phyloP scores from a whole-genome alignment of 495 filamentous ascomycete genomes.

The Bacidia rubella region DNA sequence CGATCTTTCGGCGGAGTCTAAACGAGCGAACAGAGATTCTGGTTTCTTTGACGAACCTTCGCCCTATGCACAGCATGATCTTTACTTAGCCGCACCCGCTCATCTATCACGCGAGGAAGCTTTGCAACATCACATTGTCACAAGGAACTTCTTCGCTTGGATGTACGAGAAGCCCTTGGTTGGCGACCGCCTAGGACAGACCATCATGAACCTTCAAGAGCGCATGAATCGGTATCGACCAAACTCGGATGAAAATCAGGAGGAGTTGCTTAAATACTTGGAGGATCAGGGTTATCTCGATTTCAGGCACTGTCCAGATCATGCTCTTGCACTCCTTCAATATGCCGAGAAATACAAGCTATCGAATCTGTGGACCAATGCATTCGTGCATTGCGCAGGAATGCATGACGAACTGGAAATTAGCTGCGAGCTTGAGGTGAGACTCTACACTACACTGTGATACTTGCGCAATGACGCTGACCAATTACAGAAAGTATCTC shows the following conservation, averaged over 20 bases:
- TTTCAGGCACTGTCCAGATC: conserved; percentile 41
- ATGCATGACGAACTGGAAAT: conserved; percentile 43
- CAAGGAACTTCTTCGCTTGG: conserved; percentile 58
- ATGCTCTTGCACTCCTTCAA: conserved; percentile 44
- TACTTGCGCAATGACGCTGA: neutral
- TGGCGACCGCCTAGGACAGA: conserved; percentile 40
- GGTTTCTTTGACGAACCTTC: conserved; percentile 15
- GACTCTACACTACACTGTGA: conserved; percentile 8
- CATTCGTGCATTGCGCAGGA: conserved; percentile 53
- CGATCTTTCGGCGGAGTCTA: conserved; percentile 10
- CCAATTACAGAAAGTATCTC: conserved; percentile 35
- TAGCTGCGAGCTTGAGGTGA: conserved; percentile 42
- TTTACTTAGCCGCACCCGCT: conserved; percentile 49
- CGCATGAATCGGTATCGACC: conserved; percentile 43
- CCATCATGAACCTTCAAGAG: conserved; percentile 42
- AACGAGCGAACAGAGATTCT: conserved; percentile 7
- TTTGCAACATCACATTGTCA: conserved; percentile 45
- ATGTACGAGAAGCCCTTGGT: conserved; percentile 46
- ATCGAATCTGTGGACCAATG: conserved; percentile 43
- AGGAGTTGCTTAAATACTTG: conserved; percentile 41
- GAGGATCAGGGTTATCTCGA: conserved; percentile 48
- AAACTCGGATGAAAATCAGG: conserved; percentile 31
- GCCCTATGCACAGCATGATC: conserved; percentile 28
- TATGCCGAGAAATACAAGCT: conserved; percentile 48
- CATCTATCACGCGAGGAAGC: conserved; percentile 33